A percentile compares a stretch with the other conserved stretches of the same genome.
Evolutionary conservation across 257 asterid species (phyloP).

Genomic region (Plantago elongata): DNA sequence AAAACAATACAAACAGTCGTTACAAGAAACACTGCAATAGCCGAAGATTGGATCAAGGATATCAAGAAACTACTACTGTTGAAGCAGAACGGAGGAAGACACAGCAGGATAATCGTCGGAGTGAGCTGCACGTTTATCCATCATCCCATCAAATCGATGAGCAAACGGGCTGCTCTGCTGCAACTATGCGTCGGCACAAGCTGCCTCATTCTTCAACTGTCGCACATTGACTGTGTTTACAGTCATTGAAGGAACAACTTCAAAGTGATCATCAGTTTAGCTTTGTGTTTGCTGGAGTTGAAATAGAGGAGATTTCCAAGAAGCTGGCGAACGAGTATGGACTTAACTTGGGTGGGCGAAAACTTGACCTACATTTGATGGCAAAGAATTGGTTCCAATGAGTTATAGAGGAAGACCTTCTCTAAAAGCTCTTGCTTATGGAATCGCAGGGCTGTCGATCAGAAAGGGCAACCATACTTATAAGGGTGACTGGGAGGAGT

Average conservation of each 20-base stretch:
- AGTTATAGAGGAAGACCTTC: no score
- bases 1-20: conserved; percentile 29
- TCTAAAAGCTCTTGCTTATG: no score
- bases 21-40: conserved; percentile 27
- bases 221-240: conserved; percentile 25
- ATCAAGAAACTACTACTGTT: background rate
- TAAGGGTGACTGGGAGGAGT: no score
- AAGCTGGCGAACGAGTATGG: conserved; percentile 24
- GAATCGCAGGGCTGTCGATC: no score
- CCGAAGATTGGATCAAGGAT: conserved; percentile 28
- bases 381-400: no score
- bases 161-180: conserved; percentile 25
- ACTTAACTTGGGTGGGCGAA: conserved; percentile 1
- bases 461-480: no score
- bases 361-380: no score
- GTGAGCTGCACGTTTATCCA: conserved; percentile 27
- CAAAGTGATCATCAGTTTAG: background rate
- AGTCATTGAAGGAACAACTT: conserved; percentile 17
- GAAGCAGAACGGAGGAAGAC: background rate
- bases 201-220: conserved; percentile 38
- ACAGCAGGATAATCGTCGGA: conserved; percentile 18
- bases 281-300: conserved; percentile 28
- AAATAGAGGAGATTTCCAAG: conserved; percentile 14
- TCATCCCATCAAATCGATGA: conserved; percentile 28
- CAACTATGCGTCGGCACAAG: conserved; percentile 29